Conservation (phyloP, 75 land plant species). For the Pinus taeda region DNA sequence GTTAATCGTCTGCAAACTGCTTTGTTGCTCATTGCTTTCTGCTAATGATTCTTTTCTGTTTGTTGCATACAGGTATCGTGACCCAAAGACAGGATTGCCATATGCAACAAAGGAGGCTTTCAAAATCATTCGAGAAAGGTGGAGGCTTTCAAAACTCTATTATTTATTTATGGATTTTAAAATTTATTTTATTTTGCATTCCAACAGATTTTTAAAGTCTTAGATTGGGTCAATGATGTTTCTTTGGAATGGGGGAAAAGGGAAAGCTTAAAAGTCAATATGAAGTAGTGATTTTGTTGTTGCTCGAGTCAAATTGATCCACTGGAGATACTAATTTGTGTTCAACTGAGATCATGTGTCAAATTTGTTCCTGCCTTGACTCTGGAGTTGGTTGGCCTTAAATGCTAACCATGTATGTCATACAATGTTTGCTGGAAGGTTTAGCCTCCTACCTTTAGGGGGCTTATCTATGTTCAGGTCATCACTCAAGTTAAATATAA, state of each 20-base stretch:
- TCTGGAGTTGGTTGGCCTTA: too few species aligned
- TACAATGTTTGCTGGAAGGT: too few species aligned
- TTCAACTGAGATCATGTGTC: too few species aligned
- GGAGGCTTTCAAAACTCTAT: background rate
- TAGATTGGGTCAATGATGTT: background rate
- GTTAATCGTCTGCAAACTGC: background rate
- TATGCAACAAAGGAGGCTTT: constrained; percentile 97
- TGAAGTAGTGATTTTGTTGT: background rate
- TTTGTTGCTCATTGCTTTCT: background rate
- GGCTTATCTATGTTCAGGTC: background rate
- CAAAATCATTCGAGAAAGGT: constrained; percentile 75
- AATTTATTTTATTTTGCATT: too few species aligned
- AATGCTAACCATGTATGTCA: too few species aligned
- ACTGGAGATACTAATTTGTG: background rate
- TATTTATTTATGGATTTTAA: background rate
- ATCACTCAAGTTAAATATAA: background rate
- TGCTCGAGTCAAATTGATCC: background rate
- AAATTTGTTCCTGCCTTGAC: too few species aligned
- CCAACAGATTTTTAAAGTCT: background rate
- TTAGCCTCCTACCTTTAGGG: background rate
- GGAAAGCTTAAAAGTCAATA: background rate
- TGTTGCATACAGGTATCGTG: constrained; percentile 62
- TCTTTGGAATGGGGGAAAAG: background rate
- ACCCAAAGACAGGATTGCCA: constrained; percentile 86
- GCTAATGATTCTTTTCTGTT: background rate